Evolutionary conservation across 805 yeast genomes (phyloP), one percentile per base, ranked within the genome.

Genomic region (Grigorovia transvaalensis): DNA sequence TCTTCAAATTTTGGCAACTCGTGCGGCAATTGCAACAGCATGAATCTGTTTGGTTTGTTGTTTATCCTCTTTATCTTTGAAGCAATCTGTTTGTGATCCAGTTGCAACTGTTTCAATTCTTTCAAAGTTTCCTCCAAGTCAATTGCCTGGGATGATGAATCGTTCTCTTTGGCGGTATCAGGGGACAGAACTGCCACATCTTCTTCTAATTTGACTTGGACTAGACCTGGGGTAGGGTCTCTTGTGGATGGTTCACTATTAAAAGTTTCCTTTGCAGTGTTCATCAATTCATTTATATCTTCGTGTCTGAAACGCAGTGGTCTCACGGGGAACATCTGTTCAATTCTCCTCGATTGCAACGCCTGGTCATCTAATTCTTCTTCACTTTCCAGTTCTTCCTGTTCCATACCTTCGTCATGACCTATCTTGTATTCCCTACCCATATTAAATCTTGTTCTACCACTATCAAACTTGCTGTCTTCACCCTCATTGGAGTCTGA

Each of bases 321-420:
- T 58, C 89, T 76, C 4, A 85, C 82, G 0, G 91, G 91, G 71
- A 85, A 83, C 35, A 83, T 64, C 18, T 61, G 61, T 38, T 64
- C 65, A 9, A 65, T 57, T 47, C 57, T 55, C 47, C 56, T 59
- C 12, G 67, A 63, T 33, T 59, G 60, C 48, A 55, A 46, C 1
- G 57, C 54, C 8, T 61, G 66, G 23, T 63, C 66, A 27, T 66
- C 67, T 49, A 60, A 48, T 17, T 50, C 58, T 7, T 55, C 60
- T 33, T 58, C 62, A 9, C 54, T 56, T 27, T 57, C 60, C 15
- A 51, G 55, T 8, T 50, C 60, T 29, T 56, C 63, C 15, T 49
- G 53, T 3, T 53, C 52, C 20, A 53, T 55, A 18, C 54, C 54
- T 29, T 47, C 45, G 29, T 56, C 47, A 29, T 59, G 79, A 20